These are phyloP conservation scores for Macrolepiota dolichaula DNA, from an alignment of 768 basidiomycete genomes.

Conservation along the genomic window DNA sequence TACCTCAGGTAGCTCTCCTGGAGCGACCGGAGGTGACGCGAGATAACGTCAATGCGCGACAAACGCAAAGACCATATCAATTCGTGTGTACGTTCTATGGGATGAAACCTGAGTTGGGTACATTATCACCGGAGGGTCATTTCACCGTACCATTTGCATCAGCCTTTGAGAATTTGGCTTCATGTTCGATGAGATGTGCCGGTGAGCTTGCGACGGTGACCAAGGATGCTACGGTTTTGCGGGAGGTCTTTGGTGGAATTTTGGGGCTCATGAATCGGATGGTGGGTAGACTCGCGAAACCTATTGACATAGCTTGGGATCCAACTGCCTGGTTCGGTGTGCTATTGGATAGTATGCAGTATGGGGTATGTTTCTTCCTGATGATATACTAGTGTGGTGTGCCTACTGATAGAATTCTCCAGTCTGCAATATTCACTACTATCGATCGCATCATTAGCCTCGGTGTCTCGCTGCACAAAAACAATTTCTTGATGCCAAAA, in stretches of 20 bases:
- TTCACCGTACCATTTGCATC: slow-evolving; percentile 50
- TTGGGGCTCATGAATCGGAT: slow-evolving; percentile 52
- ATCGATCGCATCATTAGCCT: slow-evolving; percentile 63
- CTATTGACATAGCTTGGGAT: slow-evolving; percentile 51
- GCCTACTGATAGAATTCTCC: slow-evolving; percentile 3
- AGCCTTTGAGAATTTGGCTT: slow-evolving; percentile 51
- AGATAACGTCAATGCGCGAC: slow-evolving; percentile 26
- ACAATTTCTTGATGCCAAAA: slow-evolving; percentile 46
- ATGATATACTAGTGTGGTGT: not conserved
- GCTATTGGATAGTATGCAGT: slow-evolving; percentile 50
- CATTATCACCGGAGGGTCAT: slow-evolving; percentile 19
- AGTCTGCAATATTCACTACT: slow-evolving; percentile 64
- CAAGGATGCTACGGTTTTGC: slow-evolving; percentile 27
- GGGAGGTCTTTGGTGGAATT: slow-evolving; percentile 50
- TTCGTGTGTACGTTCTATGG: slow-evolving; percentile 65
- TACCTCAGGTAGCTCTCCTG: slow-evolving; percentile 46
- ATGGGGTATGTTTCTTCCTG: slow-evolving; percentile 40
- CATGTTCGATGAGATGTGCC: slow-evolving; percentile 45
- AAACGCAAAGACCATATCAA: slow-evolving; percentile 38
- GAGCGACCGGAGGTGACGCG: slow-evolving; percentile 46
- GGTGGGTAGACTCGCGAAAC: slow-evolving; percentile 37
- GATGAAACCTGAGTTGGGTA: slow-evolving; percentile 24
- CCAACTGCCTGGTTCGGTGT: slow-evolving; percentile 59
- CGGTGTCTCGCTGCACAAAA: slow-evolving; percentile 51
- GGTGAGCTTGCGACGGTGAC: slow-evolving; percentile 25